Conservation (phyloP, 176 grass and related monocot genomes). For the Tillandsia leiboldiana region DNA sequence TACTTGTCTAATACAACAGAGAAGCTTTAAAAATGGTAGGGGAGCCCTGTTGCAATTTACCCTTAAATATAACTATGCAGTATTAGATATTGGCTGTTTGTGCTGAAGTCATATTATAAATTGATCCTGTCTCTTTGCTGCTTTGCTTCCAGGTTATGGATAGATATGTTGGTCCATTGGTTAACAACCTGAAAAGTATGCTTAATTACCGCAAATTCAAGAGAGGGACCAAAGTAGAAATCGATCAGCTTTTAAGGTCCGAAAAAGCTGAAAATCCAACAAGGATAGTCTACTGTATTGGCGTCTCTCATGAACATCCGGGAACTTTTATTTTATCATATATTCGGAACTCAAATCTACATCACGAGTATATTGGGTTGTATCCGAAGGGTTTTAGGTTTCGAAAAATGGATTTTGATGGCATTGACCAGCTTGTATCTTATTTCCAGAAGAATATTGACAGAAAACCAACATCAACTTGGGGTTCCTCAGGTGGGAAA, state of each 20-base stretch:
- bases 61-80: too few relatives aligned
- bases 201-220: slow-evolving; percentile 82
- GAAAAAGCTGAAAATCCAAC: slow-evolving; percentile 87
- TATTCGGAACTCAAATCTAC: slow-evolving; percentile 86
- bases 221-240: slow-evolving; percentile 69
- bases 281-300: slow-evolving; percentile 87
- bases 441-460: slow-evolving; percentile 97
- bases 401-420: slow-evolving; percentile 86
- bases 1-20: too few relatives aligned
- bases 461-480: slow-evolving; percentile 53
- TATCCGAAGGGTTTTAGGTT: slow-evolving; percentile 91
- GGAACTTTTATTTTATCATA: slow-evolving; percentile 89
- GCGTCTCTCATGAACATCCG: slow-evolving; percentile 80
- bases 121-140: not conserved
- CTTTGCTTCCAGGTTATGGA: slow-evolving; percentile 57
- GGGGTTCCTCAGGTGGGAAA: slow-evolving; percentile 21
- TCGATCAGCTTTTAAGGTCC: slow-evolving; percentile 59
- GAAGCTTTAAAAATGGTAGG: too few relatives aligned
- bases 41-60: too few relatives aligned
- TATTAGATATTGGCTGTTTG: too few relatives aligned
- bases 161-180: slow-evolving; percentile 89
- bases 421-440: slow-evolving; percentile 63
- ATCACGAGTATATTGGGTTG: slow-evolving; percentile 90
- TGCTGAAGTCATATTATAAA: too few relatives aligned
- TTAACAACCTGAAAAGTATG: slow-evolving; percentile 73